Percentiles rank a stretch among this genome's conserved stretches.
Conservation (phyloP, 129 eudicot species). For the Flaveria brownii region DNA sequence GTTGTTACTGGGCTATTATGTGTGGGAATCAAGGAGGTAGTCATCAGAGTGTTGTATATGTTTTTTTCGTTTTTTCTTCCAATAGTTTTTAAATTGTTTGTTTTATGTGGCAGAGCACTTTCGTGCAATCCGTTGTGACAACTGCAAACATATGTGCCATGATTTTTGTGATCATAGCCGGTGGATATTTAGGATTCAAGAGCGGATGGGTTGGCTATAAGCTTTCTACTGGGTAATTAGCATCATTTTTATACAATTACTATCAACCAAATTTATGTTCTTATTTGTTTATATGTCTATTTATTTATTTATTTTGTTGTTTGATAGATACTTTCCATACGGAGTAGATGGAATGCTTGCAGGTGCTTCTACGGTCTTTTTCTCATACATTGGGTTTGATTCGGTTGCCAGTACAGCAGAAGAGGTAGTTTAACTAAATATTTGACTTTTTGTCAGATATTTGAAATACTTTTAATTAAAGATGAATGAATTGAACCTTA, state of each 20-base stretch:
- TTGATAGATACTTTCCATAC: constrained; percentile 72
- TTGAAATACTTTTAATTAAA: background rate
- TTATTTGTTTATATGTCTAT: background rate
- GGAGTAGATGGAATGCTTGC: constrained; percentile 97
- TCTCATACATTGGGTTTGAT: constrained; percentile 95
- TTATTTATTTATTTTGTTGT: background rate
- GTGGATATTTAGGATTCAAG: constrained; percentile 86
- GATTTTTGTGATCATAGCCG: constrained; percentile 80
- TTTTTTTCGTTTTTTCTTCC: background rate
- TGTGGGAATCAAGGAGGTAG: constrained; percentile 96
- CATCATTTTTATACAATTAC: constrained; percentile 9
- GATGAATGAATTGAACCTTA: background rate
- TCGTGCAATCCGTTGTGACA: constrained; percentile 78
- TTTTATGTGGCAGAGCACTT: constrained; percentile 63
- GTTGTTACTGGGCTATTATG: constrained; percentile 82
- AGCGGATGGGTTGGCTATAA: constrained; percentile 93
- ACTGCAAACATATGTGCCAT: constrained; percentile 73
- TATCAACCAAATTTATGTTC: background rate
- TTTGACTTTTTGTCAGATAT: constrained; percentile 7
- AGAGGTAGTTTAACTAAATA: constrained; percentile 47
- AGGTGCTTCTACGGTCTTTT: constrained; percentile 97
- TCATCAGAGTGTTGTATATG: constrained; percentile 1
- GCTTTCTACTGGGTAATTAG: constrained; percentile 69
- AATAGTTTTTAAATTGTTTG: constrained; percentile 9
- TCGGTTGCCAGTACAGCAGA: constrained; percentile 98